Evolutionary conservation across 2,329 filamentous ascomycete species (phyloP), one percentile per base, ranked within the genome.

Genomic region (Westerdykella aurantiaca): DNA sequence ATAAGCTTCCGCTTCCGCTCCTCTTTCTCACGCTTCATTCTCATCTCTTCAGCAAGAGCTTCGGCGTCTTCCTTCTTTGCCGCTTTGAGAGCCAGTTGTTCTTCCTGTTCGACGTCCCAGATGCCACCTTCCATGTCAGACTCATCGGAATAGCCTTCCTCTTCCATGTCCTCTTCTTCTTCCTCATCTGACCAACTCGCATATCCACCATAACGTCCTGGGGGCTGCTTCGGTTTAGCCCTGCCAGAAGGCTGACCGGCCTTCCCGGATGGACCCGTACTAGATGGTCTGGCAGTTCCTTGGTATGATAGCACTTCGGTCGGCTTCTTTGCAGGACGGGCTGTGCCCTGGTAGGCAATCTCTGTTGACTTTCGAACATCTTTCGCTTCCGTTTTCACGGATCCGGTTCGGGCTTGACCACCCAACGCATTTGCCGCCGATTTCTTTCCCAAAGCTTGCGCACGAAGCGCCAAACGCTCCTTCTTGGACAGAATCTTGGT

Each of bases 121-220:
- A 84, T 63, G 29, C 84, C 85, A 2, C 84, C 86, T 63, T 89
- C 85, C 83, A 89, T 89, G 55, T 88, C 86, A 5, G 83, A 87
- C 5, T 63, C 80, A 43, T 85, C 84, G 0, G 80, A 82, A 50
- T 86, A 83, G 38, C 72, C 74, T 25, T 85, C 81, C 35, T 84
- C 81, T 7, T 85, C 81, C 34, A 78, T 74, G 6, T 69, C 67
- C 2, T 72, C 72, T 21, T 73, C 72, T 22, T 64, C 60, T 4
- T 66, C 64, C 13, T 69, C 65, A 17, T 67, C 61, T 7, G 60
- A 61, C 60, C 62, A 69, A 31, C 57, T 52, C 31, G 59, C 70
- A 51, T 70, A 73, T 3, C 61, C 61, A 34, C 55, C 57, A 38
- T 61, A 60, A 33, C 56, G 68, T 51, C 66, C 65, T 43, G 69